Base-by-base conservation (phyloP, 2,329 filamentous ascomycete genomes). In the Stromatinia cepivora region DNA sequence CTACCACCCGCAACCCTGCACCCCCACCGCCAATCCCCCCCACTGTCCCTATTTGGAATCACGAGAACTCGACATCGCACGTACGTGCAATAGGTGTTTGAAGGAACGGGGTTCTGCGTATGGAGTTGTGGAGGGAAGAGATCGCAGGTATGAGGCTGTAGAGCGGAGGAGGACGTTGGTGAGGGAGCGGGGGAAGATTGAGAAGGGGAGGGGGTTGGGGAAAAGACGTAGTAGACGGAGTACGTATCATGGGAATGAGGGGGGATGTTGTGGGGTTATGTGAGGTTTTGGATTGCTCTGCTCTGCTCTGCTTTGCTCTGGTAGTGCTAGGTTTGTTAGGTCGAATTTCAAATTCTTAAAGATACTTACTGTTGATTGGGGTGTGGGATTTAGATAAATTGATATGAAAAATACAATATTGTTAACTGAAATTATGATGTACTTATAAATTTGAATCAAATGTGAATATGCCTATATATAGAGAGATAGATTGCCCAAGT, bases 71-170 rank as follows among this genome's bases (percentile, higher is more conserved):
- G 20, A 34, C 3, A 56, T 56, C 3, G 1, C 4, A 13, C 10
- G 53, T 1, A n/a, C 7, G 4, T 56, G 53, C 20, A 22, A 56
- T 11, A 20, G 3, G 20, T 56, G 53, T 4, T 13, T 36, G 10
- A 0, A 2, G 3, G 5, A 36, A 2, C 5, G 13, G 4, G 53
- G 53, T 3, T 4, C 4, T 1, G 1, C 31, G 5, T 31, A 54
- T 4, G 52, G 25, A 7, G 31, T 34, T 34, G 17, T 34, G 15
- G 7, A 8, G 10, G 52, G 25, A 11, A 15, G 17, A 8, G 17
- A 54, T 11, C 28, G 28, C 11, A 54, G 28, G 20, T 20, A 34
- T 20, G 28, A 56, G 53, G 53, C 17, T 4, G 53, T 31, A 5
- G 28, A 15, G 0, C 34, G 53, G 34, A 36, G 7, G 13, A 36